Percentiles rank a stretch among this genome's conserved stretches.
Conservation (phyloP, 768 basidiomycete species). For the Polyporus arcularius region DNA sequence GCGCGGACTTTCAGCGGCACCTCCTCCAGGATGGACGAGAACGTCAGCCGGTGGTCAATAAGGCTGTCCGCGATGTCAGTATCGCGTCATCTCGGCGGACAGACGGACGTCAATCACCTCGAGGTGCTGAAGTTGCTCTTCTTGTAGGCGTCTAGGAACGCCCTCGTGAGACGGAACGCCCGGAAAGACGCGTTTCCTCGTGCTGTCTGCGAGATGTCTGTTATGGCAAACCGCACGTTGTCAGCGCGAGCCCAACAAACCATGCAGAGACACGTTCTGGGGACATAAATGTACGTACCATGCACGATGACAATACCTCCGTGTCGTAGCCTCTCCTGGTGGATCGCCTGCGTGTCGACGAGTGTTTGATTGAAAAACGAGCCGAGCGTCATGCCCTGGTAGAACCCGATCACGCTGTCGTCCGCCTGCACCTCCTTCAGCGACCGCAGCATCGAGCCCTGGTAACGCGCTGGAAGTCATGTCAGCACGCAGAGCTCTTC, state of each 20-base stretch:
- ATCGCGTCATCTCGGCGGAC: constrained; percentile 3
- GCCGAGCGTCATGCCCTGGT: constrained; percentile 85
- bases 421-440: constrained; percentile 90
- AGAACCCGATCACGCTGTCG: constrained; percentile 92
- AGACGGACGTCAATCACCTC: constrained; percentile 54
- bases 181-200: constrained; percentile 87
- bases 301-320: constrained; percentile 86
- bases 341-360: constrained; percentile 81
- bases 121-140: constrained; percentile 81
- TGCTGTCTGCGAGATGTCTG: constrained; percentile 77
- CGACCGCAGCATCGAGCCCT: constrained; percentile 80
- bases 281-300: constrained; percentile 44
- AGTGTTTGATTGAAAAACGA: constrained; percentile 83
- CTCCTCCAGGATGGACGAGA: constrained; percentile 84
- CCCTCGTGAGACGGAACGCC: constrained; percentile 80
- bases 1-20: constrained; percentile 84
- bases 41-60: constrained; percentile 77
- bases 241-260: neutral
- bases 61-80: constrained; percentile 48
- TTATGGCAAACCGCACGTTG: constrained; percentile 4
- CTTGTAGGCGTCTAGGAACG: constrained; percentile 82
- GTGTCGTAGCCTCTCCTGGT: constrained; percentile 83
- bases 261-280: constrained; percentile 9
- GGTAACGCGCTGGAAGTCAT: constrained; percentile 64
- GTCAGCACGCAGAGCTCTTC: constrained; percentile 8